A percentile compares a stretch with the other conserved stretches of the same genome.
phyloP scores from a whole-genome alignment of 352 stramenopile species.

The Globisporangium splendens region DNA sequence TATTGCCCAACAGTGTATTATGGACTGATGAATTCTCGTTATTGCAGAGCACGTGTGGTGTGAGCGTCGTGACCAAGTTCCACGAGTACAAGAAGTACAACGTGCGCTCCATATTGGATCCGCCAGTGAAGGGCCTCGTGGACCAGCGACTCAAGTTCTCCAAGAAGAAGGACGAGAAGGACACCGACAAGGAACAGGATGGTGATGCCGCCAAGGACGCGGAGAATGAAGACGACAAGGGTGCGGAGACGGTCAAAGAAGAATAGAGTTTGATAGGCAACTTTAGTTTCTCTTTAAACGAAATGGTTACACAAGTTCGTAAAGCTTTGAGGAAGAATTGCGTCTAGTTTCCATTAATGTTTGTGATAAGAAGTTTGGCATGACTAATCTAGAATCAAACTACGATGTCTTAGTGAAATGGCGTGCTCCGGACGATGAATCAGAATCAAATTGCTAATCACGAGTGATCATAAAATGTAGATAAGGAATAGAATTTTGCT shows the following conservation, averaged over 20 bases:
- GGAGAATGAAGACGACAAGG: slow-evolving; percentile 9
- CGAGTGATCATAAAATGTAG: slow-evolving; percentile 58
- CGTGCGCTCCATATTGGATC: slow-evolving; percentile 68
- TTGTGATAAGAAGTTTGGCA: too few relatives aligned
- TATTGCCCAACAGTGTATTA: neutral
- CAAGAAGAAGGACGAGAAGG: slow-evolving; percentile 14
- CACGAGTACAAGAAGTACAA: slow-evolving; percentile 78
- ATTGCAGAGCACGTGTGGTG: slow-evolving; percentile 54
- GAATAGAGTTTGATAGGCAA: slow-evolving; percentile 9
- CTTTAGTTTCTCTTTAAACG: slow-evolving; percentile 1
- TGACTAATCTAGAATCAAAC: neutral
- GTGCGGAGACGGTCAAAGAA: slow-evolving; percentile 10
- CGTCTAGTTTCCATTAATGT: too few relatives aligned
- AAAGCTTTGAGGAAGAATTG: neutral
- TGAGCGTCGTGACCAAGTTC: slow-evolving; percentile 74
- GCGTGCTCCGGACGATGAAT: slow-evolving; percentile 21
- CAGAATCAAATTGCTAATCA: slow-evolving; percentile 19
- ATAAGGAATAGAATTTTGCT: slow-evolving; percentile 38
- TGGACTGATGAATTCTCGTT: neutral
- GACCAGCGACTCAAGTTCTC: slow-evolving; percentile 23
- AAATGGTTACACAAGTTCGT: neutral
- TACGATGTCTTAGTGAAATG: neutral
- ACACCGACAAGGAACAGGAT: slow-evolving; percentile 13
- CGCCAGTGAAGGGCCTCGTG: slow-evolving; percentile 32
- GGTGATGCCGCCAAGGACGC: neutral